Base-by-base conservation (phyloP, 768 basidiomycete genomes). In the Leccinum variicolor region DNA sequence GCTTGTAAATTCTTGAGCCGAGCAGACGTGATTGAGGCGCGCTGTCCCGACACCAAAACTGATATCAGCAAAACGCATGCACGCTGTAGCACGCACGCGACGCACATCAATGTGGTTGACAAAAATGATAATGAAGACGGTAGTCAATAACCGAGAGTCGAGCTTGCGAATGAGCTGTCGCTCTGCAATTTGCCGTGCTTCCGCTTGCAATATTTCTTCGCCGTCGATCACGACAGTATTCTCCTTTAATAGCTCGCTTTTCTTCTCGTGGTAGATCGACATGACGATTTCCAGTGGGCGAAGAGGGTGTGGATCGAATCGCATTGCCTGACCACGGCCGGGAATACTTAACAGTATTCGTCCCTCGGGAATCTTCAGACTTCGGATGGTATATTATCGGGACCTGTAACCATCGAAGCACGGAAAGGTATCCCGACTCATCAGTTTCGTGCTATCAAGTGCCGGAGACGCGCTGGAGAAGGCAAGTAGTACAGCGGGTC, bases 101-200 rank as follows among this genome's bases (percentile, higher is more conserved):
- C 71, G 59, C 58, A 86, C 85, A 67, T 86, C 85, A 58, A 87
- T 85, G 61, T 84, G 85, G 61, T 87, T 87, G 82, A 86, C n/a
- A 81, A 58, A 87, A 78, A 61, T 73, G 33, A 87, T 83, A 53
- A 85, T 53, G 19, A 84, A 73, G 39, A 87, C 79, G 1, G 81
- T 81, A 0, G 83, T 83, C 49, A 89, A 64, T 4, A 87, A 69
- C 34, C 84, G 75, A 58, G 62, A 68, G 61, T 87, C 86, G 49
- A 89, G 75, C 58, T 79, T 83, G 41, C 81, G 74, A 15, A 84
- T 77, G 15, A 89, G 79, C 54, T 25, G 53, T 23, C 55, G 57
- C 51, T 69, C 68, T 3, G 57, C 62, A 39, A 17, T 26, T 21
- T 28, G 57, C 26, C 61, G 63, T 31, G 36, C 29, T 53, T 62